Conservation (phyloP, 257 asterid species). For the Capsicum chinense region DNA sequence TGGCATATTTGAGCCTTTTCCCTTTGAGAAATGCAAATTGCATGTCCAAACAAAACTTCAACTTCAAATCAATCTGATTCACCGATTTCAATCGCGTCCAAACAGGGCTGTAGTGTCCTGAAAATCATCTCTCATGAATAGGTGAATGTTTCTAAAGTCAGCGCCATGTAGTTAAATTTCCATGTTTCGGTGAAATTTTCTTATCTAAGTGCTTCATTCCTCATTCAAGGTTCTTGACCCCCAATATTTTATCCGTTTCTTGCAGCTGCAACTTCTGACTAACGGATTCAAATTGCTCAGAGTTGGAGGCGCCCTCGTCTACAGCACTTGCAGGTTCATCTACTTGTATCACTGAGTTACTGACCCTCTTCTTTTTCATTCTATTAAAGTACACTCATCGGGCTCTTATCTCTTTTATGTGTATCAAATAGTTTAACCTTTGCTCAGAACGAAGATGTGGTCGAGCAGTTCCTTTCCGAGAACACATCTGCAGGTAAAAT, state of each 20-base stretch:
- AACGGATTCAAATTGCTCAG: slow-evolving; percentile 86
- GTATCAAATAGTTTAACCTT: slow-evolving; percentile 66
- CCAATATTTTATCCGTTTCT: not conserved
- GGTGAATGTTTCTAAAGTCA: not conserved
- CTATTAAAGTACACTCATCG: not conserved
- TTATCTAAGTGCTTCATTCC: not conserved
- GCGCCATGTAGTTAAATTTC: not conserved
- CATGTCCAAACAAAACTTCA: too few species aligned
- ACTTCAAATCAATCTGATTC: too few species aligned
- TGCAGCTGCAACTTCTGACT: slow-evolving; percentile 78
- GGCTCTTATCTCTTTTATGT: too few species aligned
- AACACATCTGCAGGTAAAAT: slow-evolving; percentile 63
- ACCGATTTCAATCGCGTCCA: too few species aligned
- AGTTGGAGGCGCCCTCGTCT: slow-evolving; percentile 85
- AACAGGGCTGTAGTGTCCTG: not conserved
- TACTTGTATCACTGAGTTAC: slow-evolving; percentile 27
- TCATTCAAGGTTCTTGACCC: not conserved
- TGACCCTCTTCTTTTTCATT: slow-evolving; percentile 16
- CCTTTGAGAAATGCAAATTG: too few species aligned
- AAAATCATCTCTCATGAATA: not conserved
- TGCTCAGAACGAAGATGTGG: slow-evolving; percentile 91
- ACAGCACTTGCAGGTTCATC: slow-evolving; percentile 92
- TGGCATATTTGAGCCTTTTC: too few species aligned
- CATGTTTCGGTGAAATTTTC: not conserved
- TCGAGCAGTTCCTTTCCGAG: slow-evolving; percentile 73